These are phyloP conservation scores for Spergularia marina DNA, from an alignment of 148 eudicot species.

Conservation along the genomic window DNA sequence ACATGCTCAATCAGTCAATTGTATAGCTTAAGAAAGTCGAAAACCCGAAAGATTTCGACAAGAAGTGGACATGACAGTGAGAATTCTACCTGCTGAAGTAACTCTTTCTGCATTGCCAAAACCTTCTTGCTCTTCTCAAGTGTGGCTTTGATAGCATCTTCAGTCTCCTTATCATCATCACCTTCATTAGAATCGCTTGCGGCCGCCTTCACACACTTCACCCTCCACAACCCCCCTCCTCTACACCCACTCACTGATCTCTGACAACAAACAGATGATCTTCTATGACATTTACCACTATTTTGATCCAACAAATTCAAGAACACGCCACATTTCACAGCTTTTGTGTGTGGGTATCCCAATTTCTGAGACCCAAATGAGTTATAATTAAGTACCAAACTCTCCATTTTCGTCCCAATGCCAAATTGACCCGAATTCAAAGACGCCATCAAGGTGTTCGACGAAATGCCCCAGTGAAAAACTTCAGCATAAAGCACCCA, in stretches of 20 bases:
- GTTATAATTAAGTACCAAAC: constrained; percentile 34
- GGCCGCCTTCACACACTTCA: constrained; percentile 37
- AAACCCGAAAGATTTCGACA: neutral
- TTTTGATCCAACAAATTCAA: constrained; percentile 24
- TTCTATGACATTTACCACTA: constrained; percentile 22
- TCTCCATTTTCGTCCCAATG: constrained; percentile 40
- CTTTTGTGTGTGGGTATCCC: constrained; percentile 28
- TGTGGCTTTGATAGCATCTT: constrained; percentile 70
- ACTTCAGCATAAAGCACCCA: neutral
- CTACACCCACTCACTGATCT: constrained; percentile 31
- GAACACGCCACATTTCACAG: constrained; percentile 32
- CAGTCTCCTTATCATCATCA: constrained; percentile 36
- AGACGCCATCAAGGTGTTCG: constrained; percentile 60
- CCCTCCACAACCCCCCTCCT: constrained; percentile 25
- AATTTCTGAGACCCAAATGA: constrained; percentile 32
- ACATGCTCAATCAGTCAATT: neutral
- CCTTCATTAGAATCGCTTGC: constrained; percentile 35
- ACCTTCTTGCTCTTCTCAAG: constrained; percentile 83
- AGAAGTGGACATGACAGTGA: neutral
- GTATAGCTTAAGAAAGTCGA: neutral
- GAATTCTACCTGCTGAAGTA: constrained; percentile 60
- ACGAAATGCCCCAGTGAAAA: constrained; percentile 41
- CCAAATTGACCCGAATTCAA: constrained; percentile 48
- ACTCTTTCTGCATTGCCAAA: constrained; percentile 60
- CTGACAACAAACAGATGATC: constrained; percentile 25